Base-by-base conservation (phyloP, 192 early-diverging fungal genomes). In the Backusella morwellensis region DNA sequence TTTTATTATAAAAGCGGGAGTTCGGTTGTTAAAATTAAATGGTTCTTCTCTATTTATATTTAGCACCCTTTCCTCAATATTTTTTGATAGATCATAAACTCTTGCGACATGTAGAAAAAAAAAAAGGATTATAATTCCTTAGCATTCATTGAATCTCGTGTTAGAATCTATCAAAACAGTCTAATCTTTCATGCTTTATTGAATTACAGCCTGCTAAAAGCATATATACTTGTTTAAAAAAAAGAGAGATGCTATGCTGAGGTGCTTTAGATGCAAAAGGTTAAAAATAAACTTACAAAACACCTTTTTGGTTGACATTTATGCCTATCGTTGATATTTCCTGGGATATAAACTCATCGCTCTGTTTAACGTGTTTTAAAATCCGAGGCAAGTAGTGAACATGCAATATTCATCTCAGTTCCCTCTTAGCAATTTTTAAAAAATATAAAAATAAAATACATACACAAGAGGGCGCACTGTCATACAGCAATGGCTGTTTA, bases 31-130 rank as follows among this genome's bases (percentile, higher is more conserved):
- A 69, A 69, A 69, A 38, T 38, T 38, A 34, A 35, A 68, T 17
- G 17, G 19, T 40, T 32, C 7, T 21, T 35, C 35, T 35, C 35
- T 38, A 3, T n/a, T 9, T 36, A 69, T 38, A 40, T 36, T 17
- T 38, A 36, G 35, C 17, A 40, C 17, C 4, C 15, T 36, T 69
- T 38, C 35, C 2, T n/a, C 6, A 36, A 36, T 69, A 23, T 69
- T 36, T 69, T 38, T 38, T 69, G 17, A 69, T 69, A 21, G 34
- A 69, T 69, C 35, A 69, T 69, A 21, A 69, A 69, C 34, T 41
- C 8, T 69, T n/a, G 21, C 8, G 0, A 56, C 42, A 44, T 44
- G 15, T 17, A 17, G 15, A 44, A 44, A 17, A 44, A 44, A 42
- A 44, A 17, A 52, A 17, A 6, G 15, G 50, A 6, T 21, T 56